phyloP scores from a whole-genome alignment of 1,284 basidiomycete genomes.

The Sporisorium sorghi region DNA sequence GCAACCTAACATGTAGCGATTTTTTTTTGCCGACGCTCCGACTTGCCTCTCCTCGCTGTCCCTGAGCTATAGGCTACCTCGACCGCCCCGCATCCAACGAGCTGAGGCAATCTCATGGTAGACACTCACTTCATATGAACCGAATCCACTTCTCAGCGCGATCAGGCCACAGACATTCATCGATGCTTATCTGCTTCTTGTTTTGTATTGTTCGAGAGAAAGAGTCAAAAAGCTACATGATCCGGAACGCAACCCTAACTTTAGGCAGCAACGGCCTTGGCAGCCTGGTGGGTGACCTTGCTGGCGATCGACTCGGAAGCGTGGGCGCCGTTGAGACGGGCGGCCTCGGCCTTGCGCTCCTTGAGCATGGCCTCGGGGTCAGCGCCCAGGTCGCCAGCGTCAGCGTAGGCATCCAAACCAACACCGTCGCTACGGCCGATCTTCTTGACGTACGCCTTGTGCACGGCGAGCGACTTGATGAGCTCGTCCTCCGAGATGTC shows the following conservation, averaged over 20 bases:
- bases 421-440: slow-evolving; percentile 66
- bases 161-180: no score
- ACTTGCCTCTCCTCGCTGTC: no score
- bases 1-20: not conserved
- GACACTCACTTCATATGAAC: no score
- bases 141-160: no score
- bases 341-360: slow-evolving; percentile 49
- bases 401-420: slow-evolving; percentile 71
- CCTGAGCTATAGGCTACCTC: not conserved
- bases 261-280: slow-evolving; percentile 35
- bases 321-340: slow-evolving; percentile 25
- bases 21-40: not conserved
- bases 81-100: not conserved
- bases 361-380: slow-evolving; percentile 65
- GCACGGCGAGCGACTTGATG: slow-evolving; percentile 68
- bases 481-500: slow-evolving; percentile 71
- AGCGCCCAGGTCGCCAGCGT: slow-evolving; percentile 71
- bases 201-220: slow-evolving; percentile 19
- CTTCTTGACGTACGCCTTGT: slow-evolving; percentile 70
- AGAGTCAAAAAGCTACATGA: not conserved
- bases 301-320: slow-evolving; percentile 6
- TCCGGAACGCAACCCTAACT: not conserved
- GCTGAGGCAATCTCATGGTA: no score
- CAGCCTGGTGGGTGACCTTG: slow-evolving; percentile 14
- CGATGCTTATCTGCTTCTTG: not conserved